Conservation (phyloP, 805 yeast genomes). For the Candida gorgasii region DNA sequence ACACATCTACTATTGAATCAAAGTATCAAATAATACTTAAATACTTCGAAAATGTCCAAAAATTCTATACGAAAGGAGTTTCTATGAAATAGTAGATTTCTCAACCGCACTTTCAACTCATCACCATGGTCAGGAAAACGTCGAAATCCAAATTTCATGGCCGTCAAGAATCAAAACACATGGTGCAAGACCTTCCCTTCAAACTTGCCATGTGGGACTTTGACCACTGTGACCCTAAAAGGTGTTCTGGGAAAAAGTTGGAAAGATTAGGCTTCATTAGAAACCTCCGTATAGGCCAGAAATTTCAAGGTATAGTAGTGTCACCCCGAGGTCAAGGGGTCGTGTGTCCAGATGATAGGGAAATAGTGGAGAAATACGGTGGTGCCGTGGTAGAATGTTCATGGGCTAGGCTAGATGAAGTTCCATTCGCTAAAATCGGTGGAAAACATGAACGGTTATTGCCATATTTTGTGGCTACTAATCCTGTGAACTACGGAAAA, state of each 20-base stretch:
- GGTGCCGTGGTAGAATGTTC: slow-evolving; percentile 99
- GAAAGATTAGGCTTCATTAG: slow-evolving; percentile 85
- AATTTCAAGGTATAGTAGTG: slow-evolving; percentile 86
- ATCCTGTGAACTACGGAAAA: slow-evolving; percentile 93
- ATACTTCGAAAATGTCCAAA: no score
- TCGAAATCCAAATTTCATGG: slow-evolving; percentile 48
- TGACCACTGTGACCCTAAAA: slow-evolving; percentile 97
- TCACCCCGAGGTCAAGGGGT: slow-evolving; percentile 90
- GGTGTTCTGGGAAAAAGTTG: slow-evolving; percentile 93
- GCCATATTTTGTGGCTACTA: slow-evolving; percentile 94
- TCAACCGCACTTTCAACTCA: slow-evolving; percentile 17
- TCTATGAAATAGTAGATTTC: no score
- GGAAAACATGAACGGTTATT: slow-evolving; percentile 83
- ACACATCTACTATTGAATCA: no score
- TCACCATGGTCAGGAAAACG: slow-evolving; percentile 4
- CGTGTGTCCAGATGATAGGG: slow-evolving; percentile 84
- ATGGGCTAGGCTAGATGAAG: slow-evolving; percentile 96
- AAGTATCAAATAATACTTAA: no score
- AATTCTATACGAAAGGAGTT: no score
- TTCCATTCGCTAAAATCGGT: slow-evolving; percentile 92
- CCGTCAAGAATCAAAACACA: slow-evolving; percentile 30
- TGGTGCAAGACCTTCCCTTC: slow-evolving; percentile 47
- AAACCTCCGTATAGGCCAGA: slow-evolving; percentile 85
- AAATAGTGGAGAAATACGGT: slow-evolving; percentile 74
- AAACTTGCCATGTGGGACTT: slow-evolving; percentile 99